phyloP scores from a whole-genome alignment of 1,284 basidiomycete species.

The Inonotus obliquus region DNA sequence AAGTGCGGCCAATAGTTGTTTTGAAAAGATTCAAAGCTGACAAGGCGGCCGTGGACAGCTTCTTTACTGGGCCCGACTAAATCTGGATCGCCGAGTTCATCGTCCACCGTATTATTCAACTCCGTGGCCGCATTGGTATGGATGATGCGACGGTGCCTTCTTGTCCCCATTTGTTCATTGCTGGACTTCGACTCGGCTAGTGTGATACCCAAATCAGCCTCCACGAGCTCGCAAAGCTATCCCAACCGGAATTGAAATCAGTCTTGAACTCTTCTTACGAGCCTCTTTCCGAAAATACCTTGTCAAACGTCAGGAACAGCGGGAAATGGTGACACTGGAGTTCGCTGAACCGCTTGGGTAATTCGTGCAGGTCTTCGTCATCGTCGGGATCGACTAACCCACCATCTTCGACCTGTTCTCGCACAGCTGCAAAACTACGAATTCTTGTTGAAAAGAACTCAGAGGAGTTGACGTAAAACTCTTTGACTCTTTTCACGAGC shows the following conservation, averaged over 20 bases:
- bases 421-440: conserved; percentile 20
- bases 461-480: conserved; percentile 54
- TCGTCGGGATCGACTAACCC: conserved; percentile 47
- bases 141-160: conserved; percentile 13
- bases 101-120: neutral
- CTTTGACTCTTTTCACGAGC: conserved; percentile 60
- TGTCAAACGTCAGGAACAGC: conserved; percentile 62
- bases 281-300: conserved; percentile 34
- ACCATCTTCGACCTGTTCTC: conserved; percentile 20
- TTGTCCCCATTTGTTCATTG: conserved; percentile 15
- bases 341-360: conserved; percentile 53
- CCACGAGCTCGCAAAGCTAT: conserved; percentile 23
- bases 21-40: conserved; percentile 51
- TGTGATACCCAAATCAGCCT: conserved; percentile 20
- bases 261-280: neutral
- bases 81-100: no score
- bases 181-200: conserved; percentile 16
- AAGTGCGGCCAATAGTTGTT: conserved; percentile 62
- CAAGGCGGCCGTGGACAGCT: conserved; percentile 25
- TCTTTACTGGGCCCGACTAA: conserved; percentile 25
- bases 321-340: conserved; percentile 63
- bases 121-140: neutral
- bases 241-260: neutral
- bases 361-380: conserved; percentile 36
- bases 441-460: conserved; percentile 40